Percentiles rank a stretch among this genome's conserved stretches.
Conservation (phyloP, 176 grass and related monocot genomes). For the Coix lacrymajobi region DNA sequence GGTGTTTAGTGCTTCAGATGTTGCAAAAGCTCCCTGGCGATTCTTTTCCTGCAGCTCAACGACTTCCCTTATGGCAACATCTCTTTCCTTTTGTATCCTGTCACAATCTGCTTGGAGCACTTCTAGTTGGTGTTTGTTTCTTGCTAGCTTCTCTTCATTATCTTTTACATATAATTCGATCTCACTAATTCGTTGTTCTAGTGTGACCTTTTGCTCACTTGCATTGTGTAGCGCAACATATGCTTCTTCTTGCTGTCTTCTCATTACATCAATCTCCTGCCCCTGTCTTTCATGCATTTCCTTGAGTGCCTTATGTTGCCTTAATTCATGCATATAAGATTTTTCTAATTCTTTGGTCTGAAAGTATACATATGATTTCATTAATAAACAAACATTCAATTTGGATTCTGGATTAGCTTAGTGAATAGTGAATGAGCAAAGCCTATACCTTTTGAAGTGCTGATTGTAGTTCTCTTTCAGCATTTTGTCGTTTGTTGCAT, state of each 20-base stretch:
- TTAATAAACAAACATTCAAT: not conserved
- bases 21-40: not conserved
- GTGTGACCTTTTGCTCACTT: constrained; percentile 1
- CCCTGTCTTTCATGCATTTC: not conserved
- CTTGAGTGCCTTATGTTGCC: not conserved
- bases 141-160: constrained; percentile 27
- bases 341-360: constrained; percentile 5
- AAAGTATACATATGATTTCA: not conserved
- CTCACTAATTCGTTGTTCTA: constrained; percentile 9
- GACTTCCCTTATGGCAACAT: constrained; percentile 27
- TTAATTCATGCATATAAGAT: not conserved
- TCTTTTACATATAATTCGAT: constrained; percentile 31
- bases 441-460: constrained; percentile 37
- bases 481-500: constrained; percentile 38
- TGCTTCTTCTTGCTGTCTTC: not conserved
- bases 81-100: constrained; percentile 21
- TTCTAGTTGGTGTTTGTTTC: constrained; percentile 23
- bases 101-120: constrained; percentile 34
- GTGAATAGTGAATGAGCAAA: not conserved
- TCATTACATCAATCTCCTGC: not conserved
- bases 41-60: constrained; percentile 28
- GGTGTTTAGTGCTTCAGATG: constrained; percentile 26
- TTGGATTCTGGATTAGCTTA: not conserved
- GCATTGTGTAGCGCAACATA: not conserved
- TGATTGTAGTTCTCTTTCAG: constrained; percentile 39